phyloP scores from a whole-genome alignment of 768 basidiomycete species.

The Lepiota brunneoincarnata region DNA sequence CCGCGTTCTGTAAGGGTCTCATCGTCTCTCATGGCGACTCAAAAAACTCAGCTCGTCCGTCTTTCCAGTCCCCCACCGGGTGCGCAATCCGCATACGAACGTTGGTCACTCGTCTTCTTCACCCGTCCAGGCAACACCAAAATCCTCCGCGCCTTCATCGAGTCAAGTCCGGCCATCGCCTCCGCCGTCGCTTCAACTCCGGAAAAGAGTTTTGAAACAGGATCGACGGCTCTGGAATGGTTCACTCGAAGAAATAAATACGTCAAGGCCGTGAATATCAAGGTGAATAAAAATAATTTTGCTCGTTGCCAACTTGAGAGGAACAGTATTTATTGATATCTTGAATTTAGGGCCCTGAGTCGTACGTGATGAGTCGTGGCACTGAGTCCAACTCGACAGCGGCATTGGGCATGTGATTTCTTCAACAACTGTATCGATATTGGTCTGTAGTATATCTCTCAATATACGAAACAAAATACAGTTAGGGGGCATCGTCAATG shows the following conservation, averaged over 20 bases:
- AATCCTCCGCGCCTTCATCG: not conserved
- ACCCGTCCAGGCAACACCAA: slow-evolving; percentile 46
- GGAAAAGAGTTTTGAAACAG: slow-evolving; percentile 37
- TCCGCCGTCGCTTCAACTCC: slow-evolving; percentile 13
- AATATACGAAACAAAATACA: no score
- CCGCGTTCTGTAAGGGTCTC: slow-evolving; percentile 45
- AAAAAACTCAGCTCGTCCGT: not conserved
- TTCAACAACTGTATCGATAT: no score
- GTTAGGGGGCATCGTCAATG: no score
- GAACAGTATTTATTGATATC: no score
- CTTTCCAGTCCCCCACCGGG: slow-evolving; percentile 44
- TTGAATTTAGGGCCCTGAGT: no score
- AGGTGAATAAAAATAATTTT: slow-evolving; percentile 18
- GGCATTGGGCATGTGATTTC: no score
- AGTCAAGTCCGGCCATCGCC: not conserved
- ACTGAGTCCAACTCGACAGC: no score
- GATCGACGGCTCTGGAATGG: slow-evolving; percentile 38
- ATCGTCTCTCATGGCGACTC: not conserved
- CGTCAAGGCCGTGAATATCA: slow-evolving; percentile 40
- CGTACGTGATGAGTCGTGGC: no score
- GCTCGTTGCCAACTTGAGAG: no score
- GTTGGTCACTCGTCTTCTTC: slow-evolving; percentile 65
- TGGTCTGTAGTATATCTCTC: no score
- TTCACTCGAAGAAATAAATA: slow-evolving; percentile 40
- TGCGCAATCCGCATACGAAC: slow-evolving; percentile 40